phyloP scores from a whole-genome alignment of 176 grass and related monocot species.

The Pharus latifolius region DNA sequence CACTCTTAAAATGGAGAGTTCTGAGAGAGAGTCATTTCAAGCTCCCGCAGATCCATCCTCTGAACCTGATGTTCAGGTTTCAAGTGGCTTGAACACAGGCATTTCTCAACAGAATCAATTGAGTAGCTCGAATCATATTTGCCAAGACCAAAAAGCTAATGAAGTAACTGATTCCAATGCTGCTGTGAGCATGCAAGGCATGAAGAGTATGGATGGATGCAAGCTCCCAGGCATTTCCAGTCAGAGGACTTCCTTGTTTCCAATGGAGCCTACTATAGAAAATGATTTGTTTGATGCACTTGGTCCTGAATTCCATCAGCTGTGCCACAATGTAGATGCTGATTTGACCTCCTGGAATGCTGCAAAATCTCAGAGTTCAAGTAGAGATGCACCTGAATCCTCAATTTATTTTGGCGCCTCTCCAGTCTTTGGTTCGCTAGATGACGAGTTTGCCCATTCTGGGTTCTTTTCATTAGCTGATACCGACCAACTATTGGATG shows the following conservation, averaged over 20 bases:
- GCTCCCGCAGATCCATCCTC: constrained; percentile 14
- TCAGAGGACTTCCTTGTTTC: constrained; percentile 1
- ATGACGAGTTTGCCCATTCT: constrained; percentile 41
- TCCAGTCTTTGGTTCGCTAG: constrained; percentile 20
- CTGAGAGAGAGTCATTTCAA: constrained; percentile 34
- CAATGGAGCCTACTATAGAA: constrained; percentile 32
- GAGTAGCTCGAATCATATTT: constrained; percentile 9
- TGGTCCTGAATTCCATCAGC: constrained; percentile 34
- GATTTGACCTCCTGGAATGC: constrained; percentile 23
- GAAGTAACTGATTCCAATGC: constrained; percentile 24
- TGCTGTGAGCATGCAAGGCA: constrained; percentile 14
- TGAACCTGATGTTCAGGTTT: constrained; percentile 16
- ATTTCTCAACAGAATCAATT: constrained; percentile 19
- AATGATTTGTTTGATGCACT: constrained; percentile 67
- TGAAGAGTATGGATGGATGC: constrained; percentile 25
- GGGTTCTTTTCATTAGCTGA: constrained; percentile 47
- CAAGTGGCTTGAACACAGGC: constrained; percentile 23
- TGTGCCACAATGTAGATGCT: constrained; percentile 29
- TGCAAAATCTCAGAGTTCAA: constrained; percentile 14
- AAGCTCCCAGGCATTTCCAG: constrained; percentile 14
- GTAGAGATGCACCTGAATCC: constrained; percentile 30
- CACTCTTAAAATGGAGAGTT: constrained; percentile 16
- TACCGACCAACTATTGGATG: constrained; percentile 72
- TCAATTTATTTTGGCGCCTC: constrained; percentile 21
- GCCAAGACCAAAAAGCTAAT: constrained; percentile 21